These are phyloP conservation scores for Colletotrichum magnum DNA, from an alignment of 2,329 filamentous ascomycete species.

Conservation along the genomic window DNA sequence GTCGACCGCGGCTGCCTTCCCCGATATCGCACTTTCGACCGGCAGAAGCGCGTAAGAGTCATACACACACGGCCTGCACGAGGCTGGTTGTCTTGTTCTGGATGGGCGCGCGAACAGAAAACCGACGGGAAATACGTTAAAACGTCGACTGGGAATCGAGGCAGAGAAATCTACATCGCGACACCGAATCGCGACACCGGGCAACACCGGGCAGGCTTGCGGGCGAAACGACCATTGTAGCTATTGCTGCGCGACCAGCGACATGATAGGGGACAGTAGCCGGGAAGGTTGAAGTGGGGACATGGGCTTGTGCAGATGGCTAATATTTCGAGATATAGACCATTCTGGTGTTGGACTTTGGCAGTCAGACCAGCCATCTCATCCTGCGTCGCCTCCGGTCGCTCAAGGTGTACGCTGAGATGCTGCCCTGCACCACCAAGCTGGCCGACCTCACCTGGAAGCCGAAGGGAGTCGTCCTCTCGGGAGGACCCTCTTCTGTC, in stretches of 20 bases:
- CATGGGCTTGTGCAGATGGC: background rate
- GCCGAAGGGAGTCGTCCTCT: constrained; percentile 83
- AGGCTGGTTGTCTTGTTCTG: too few species aligned
- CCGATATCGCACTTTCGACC: too few species aligned
- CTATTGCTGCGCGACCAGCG: too few species aligned
- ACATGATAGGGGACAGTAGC: too few species aligned
- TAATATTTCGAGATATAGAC: constrained; percentile 59
- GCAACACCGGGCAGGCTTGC: background rate
- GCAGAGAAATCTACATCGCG: too few species aligned
- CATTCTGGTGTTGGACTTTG: constrained; percentile 81
- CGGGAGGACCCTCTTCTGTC: constrained; percentile 75
- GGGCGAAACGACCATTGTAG: too few species aligned
- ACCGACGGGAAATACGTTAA: too few species aligned
- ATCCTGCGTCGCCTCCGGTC: constrained; percentile 80
- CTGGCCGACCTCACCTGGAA: constrained; percentile 81
- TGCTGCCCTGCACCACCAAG: constrained; percentile 90
- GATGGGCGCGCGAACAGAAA: too few species aligned
- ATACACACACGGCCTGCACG: too few species aligned
- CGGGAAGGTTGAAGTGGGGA: background rate
- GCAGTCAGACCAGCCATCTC: constrained; percentile 39
- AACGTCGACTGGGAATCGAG: too few species aligned
- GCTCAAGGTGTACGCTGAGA: constrained; percentile 87
- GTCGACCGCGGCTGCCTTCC: too few species aligned
- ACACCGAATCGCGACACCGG: background rate
- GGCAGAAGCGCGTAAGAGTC: too few species aligned